Conservation (phyloP, 805 yeast genomes). For the Metschnikowia corniflorae region DNA sequence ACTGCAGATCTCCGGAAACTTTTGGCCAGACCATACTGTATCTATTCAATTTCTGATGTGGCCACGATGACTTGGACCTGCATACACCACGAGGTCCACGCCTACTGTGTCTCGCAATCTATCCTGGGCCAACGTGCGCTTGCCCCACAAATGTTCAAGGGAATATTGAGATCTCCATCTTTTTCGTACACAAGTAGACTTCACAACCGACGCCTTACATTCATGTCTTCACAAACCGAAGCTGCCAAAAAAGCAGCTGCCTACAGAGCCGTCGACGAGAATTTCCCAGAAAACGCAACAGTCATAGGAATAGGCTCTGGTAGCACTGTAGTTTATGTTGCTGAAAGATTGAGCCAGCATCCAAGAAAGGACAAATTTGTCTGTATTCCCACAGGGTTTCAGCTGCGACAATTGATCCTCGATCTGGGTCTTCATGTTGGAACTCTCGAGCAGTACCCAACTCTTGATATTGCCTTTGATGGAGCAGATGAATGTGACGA, state of each 20-base stretch:
- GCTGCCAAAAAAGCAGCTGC: slow-evolving; percentile 89
- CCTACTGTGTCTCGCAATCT: too few relatives aligned
- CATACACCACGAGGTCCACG: too few relatives aligned
- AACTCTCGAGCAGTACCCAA: slow-evolving; percentile 76
- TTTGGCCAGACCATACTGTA: too few relatives aligned
- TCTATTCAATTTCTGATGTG: too few relatives aligned
- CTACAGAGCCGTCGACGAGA: slow-evolving; percentile 86
- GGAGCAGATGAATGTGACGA: slow-evolving; percentile 97
- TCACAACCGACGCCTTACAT: not conserved
- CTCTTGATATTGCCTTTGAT: slow-evolving; percentile 89
- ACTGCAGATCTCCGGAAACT: too few relatives aligned
- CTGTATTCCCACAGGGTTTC: slow-evolving; percentile 97
- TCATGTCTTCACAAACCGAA: slow-evolving; percentile 45
- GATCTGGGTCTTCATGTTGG: slow-evolving; percentile 78
- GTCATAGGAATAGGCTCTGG: slow-evolving; percentile 96
- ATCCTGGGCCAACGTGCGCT: too few relatives aligned
- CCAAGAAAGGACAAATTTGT: slow-evolving; percentile 51
- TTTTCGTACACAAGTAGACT: too few relatives aligned
- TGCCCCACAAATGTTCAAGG: too few relatives aligned
- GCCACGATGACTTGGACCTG: too few relatives aligned
- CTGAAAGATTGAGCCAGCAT: slow-evolving; percentile 84
- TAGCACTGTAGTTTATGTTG: slow-evolving; percentile 94
- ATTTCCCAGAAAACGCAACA: slow-evolving; percentile 62
- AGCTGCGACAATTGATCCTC: slow-evolving; percentile 79
- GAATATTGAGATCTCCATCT: too few relatives aligned